Base-by-base conservation (phyloP, 2,329 filamentous ascomycete genomes). In the Aspergillus pseudoglaucus region DNA sequence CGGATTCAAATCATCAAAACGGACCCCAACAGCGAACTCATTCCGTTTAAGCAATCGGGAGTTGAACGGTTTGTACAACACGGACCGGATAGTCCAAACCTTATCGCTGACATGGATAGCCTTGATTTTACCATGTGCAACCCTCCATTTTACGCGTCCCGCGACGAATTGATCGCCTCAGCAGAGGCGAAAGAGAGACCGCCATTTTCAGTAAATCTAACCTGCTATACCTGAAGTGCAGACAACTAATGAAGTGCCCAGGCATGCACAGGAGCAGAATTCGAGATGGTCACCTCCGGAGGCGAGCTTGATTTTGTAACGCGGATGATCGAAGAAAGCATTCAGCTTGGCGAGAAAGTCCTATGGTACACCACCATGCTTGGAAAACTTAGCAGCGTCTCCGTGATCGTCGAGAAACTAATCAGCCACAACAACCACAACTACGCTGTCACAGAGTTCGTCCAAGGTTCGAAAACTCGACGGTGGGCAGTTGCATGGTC, bases 311-410 rank as follows among this genome's bases (percentile, higher is more conserved):
- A 78, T 3, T 95, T 95, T 63, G 82, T 89, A 3, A 70, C 73
- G 1, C 77, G 81, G 5, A 84, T 95, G 53, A 73, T 95, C 4
- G 70, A 78, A 0, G 87, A 94, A 63, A 89, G 84, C 30, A 65
- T 86, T 0, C 50, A 63, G 0, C 70, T 88, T 1, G 71, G 74
- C 15, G 73, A 78, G 0, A 75, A 76, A 8, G 82, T 95, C 0
- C 79, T 81, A 51, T 98, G 93, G 93, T 97, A 93, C 66, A 93
- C 86, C 1, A 83, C 84, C 46, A 94, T 97, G 88, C 74, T 97
- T 0, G 90, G 91, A 0, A 94, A 94, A 59, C 73, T 88, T 25
- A 90, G 85, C 55, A 73, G 88, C 3, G 75, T 85, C 1, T 72
- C 75, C 0, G 67, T 85, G 0, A 70, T 95, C 0, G 75, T 83